Conservation (phyloP, 148 eudicot species). For the Amaranthus cruentus region DNA sequence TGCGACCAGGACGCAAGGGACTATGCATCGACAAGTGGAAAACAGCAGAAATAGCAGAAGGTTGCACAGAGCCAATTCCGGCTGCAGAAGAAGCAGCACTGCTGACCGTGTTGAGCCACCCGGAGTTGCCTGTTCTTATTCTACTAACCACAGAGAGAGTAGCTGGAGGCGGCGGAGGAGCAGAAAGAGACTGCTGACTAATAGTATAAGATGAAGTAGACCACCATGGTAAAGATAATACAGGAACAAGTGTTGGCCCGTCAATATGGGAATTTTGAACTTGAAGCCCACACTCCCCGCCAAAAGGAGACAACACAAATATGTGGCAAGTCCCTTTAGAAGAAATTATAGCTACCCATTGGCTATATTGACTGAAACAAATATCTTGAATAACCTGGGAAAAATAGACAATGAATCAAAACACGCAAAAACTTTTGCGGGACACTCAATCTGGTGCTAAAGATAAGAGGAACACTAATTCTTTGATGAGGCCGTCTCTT, state of each 20-base stretch:
- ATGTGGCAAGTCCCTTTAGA: conserved; percentile 94
- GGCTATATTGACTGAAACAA: conserved; percentile 89
- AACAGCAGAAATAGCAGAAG: conserved; percentile 75
- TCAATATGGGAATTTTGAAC: conserved; percentile 46
- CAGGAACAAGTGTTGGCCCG: conserved; percentile 49
- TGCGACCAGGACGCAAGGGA: conserved; percentile 27
- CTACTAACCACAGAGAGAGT: conserved; percentile 79
- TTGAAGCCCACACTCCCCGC: conserved; percentile 79
- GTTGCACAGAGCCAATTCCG: conserved; percentile 61
- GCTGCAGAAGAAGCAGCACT: conserved; percentile 91
- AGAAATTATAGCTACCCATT: conserved; percentile 91
- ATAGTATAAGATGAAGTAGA: conserved; percentile 53
- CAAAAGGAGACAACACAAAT: conserved; percentile 78
- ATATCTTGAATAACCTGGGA: conserved; percentile 93
- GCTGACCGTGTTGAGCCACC: conserved; percentile 94
- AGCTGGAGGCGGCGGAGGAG: conserved; percentile 65
- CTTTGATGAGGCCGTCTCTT: too few species aligned
- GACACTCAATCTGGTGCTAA: neutral
- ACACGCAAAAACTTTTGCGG: neutral
- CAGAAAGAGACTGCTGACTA: conserved; percentile 44
- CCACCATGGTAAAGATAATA: conserved; percentile 85
- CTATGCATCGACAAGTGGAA: conserved; percentile 57
- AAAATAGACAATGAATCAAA: conserved; percentile 3
- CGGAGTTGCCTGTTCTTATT: conserved; percentile 70
- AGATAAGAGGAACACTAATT: neutral